Base-by-base conservation (phyloP, 2,329 filamentous ascomycete genomes). In the Parascedosporium putredinis region DNA sequence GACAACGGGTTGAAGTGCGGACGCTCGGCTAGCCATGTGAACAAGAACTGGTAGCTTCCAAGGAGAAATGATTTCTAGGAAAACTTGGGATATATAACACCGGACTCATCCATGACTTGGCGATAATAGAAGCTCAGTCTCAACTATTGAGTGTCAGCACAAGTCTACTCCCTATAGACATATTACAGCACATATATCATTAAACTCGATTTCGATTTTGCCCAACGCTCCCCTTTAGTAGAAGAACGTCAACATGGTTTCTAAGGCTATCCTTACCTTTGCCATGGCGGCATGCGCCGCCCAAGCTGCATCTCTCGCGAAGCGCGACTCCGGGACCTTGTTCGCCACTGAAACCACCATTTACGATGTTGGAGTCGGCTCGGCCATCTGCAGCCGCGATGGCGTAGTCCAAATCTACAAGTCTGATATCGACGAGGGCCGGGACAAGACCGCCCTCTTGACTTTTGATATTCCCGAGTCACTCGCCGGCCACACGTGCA, bases 371-470 rank as follows among this genome's bases (percentile, higher is more conserved):
- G 16, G 36, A 8, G 18, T 8, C 16, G 36, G 36, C 16, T 40
- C 36, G 14, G 14, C 14, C 8, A 40, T 9, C 14, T 40, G 36
- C 16, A 40, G 12, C 12, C 9, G 8, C 16, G 16, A 40, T 40
- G 36, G 36, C 2, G 14, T 8, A 9, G 36, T 18, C 16, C 14
- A 40, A 3, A 40, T 40, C 36, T 40, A 8, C 16, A 40, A 31
- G 27, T 31, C 27, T 6, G 27, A 7, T 31, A 31, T 7, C 7
- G 6, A 61, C 54, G 45, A 33, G 2, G 56, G 57, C 48, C 52
- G 59, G 43, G 59, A 63, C 51, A 53, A 55, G 49, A 63, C 59
- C 25, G 55, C 60, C 42, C 60, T 63, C 34, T 27, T 61, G 23
- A 61, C 58, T 44, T 62, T 62, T 36, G 56, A 53, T n/a, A 61